Evolutionary conservation across 2,329 filamentous ascomycete genomes (phyloP).

Genomic region (Coniosporium uncinatum): DNA sequence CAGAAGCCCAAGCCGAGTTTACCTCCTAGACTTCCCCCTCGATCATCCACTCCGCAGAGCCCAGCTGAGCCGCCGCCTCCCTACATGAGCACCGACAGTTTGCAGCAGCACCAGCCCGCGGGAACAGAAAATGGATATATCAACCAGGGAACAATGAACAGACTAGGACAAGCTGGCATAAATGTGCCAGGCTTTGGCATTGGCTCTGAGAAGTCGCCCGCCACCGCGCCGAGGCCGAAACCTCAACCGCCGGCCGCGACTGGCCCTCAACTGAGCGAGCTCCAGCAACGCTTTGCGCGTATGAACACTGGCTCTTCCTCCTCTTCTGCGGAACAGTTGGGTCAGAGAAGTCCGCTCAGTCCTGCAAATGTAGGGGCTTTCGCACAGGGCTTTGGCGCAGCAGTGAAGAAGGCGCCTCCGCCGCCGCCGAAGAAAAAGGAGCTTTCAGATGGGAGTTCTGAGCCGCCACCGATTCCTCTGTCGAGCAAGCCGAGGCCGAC

Average conservation of each 20-base stretch:
- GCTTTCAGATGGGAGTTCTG: conserved; percentile 27
- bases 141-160: conserved; percentile 55
- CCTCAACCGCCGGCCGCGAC: background rate
- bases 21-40: conserved; percentile 67
- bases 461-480: conserved; percentile 48
- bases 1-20: conserved; percentile 44
- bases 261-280: conserved; percentile 50
- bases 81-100: conserved; percentile 35
- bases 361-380: no score
- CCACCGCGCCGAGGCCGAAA: background rate
- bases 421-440: conserved; percentile 51
- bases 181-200: conserved; percentile 78
- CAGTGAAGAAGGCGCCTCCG: conserved; percentile 47
- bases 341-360: conserved; percentile 6
- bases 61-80: conserved; percentile 35
- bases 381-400: no score
- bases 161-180: conserved; percentile 69
- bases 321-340: background rate
- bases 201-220: conserved; percentile 31
- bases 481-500: conserved; percentile 45
- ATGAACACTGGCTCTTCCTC: background rate
- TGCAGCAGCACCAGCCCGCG: background rate
- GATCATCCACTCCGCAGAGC: conserved; percentile 50
- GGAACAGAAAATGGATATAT: conserved; percentile 26
- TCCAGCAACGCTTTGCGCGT: conserved; percentile 58